Base-by-base conservation (phyloP, 2,329 filamentous ascomycete species). In the Helotiales sp. region DNA sequence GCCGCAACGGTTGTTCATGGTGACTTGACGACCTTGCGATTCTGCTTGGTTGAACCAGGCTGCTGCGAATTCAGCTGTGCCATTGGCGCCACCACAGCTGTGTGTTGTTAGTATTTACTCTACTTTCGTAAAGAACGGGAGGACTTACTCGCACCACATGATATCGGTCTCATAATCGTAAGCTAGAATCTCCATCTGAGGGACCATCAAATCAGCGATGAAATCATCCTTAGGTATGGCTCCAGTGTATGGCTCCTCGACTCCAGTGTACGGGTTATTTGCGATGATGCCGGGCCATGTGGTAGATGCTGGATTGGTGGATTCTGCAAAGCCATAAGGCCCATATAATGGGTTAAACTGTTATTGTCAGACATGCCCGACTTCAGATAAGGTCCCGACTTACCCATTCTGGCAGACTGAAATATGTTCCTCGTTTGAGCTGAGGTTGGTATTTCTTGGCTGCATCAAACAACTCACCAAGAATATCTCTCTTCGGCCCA, bases 1-100 rank as follows among this genome's bases (percentile, higher is more conserved):
- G 3, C 83, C 83, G 67, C 83, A 86, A 7, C 83, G 79, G 46
- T 76, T 76, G 70, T 86, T 84, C 64, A 84, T 79, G 1, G 77
- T 70, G 1, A 84, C 81, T 64, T 84, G 77, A 0, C 77, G 73
- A 42, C 75, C 74, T 19, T 76, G 60, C 0, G 62, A 59, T 5
- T 70, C 68, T 7, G 75, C 72, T 50, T 63, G 62, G 64, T 76
- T 76, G 69, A 72, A 79, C 77, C 76, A 80, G 2, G 50, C 54
- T 1, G 74, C 67, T 1, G 74, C 75, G 59, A 79, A 78, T 2
- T 59, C 64, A 5, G 74, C 73, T 1, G 76, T 77, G 29, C 65
- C 67, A 65, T 79, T 79, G 1, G 77, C 69, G 0, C 73, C 76
- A n/a, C 58, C 58, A 19, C 48, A 60, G 29, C 51, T 12, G 75